Evolutionary conservation across 495 filamentous ascomycete species (phyloP).

Genomic region (Penicillium malachiteum): DNA sequence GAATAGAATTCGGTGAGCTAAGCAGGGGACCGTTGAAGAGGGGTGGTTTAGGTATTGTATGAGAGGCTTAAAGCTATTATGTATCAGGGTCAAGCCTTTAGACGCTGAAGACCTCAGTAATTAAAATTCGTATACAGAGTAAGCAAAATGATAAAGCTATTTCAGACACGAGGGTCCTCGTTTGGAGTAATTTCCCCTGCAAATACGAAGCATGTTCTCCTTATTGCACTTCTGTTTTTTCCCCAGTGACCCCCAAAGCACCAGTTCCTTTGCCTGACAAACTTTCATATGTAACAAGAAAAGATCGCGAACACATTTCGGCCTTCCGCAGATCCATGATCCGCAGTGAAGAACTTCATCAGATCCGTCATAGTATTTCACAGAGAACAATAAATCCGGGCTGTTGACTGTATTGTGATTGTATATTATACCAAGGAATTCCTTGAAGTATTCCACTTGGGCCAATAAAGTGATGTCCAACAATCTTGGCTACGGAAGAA

Average conservation of each 20-base stretch:
- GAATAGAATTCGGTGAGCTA: too few relatives aligned
- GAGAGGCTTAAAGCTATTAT: too few relatives aligned
- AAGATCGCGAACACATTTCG: background rate
- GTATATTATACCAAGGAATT: slow-evolving; percentile 3
- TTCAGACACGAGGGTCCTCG: background rate
- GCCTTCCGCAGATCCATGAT: background rate
- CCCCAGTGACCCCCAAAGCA: slow-evolving; percentile 5
- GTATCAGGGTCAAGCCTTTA: too few relatives aligned
- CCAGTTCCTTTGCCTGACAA: slow-evolving; percentile 4
- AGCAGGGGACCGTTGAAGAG: too few relatives aligned
- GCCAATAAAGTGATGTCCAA: background rate
- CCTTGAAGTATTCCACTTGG: background rate
- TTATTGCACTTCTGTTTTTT: background rate
- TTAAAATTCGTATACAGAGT: too few relatives aligned
- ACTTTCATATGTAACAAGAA: slow-evolving; percentile 5
- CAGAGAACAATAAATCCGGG: slow-evolving; percentile 2
- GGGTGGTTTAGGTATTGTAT: too few relatives aligned
- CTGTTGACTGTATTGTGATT: slow-evolving; percentile 6
- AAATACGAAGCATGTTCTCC: slow-evolving; percentile 7
- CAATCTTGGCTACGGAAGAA: background rate
- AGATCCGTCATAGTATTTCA: background rate
- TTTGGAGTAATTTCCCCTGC: background rate
- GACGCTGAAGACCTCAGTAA: too few relatives aligned
- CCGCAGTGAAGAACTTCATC: slow-evolving; percentile 3
- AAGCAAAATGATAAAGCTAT: too few relatives aligned